phyloP scores from a whole-genome alignment of 768 basidiomycete genomes.

The Suillus hirtellus region DNA sequence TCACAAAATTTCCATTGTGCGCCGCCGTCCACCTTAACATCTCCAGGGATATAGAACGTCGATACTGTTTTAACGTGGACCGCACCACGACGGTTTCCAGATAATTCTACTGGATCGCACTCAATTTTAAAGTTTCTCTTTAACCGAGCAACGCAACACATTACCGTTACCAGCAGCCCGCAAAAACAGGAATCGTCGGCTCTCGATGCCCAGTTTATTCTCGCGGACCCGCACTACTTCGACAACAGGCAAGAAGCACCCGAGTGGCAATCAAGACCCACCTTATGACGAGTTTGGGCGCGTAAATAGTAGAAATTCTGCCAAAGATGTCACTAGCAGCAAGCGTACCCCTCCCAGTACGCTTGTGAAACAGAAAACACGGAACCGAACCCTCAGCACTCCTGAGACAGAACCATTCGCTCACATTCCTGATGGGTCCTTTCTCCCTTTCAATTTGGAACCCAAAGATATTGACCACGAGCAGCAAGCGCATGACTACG shows the following conservation, averaged over 20 bases:
- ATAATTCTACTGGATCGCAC: conserved; percentile 2
- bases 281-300: conserved; percentile 68
- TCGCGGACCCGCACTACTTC: conserved; percentile 68
- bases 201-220: conserved; percentile 72
- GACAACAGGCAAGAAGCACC: conserved; percentile 46
- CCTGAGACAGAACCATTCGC: conserved; percentile 39
- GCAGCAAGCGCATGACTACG: conserved; percentile 55
- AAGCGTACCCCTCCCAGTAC: conserved; percentile 13
- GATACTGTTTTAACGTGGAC: neutral
- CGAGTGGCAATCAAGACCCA: conserved; percentile 19
- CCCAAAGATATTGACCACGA: conserved; percentile 41
- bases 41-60: neutral
- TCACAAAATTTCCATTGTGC: neutral
- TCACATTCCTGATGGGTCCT: conserved; percentile 49
- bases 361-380: conserved; percentile 36
- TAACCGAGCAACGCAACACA: conserved; percentile 11
- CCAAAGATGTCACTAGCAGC: conserved; percentile 32
- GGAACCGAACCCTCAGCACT: conserved; percentile 44
- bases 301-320: conserved; percentile 47
- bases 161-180: conserved; percentile 6
- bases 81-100: neutral
- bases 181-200: conserved; percentile 5
- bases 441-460: conserved; percentile 54
- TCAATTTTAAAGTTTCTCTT: neutral
- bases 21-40: neutral